These are phyloP conservation scores for Ambrosiella cleistominuta DNA, from an alignment of 2,329 filamentous ascomycete genomes.

Conservation along the genomic window DNA sequence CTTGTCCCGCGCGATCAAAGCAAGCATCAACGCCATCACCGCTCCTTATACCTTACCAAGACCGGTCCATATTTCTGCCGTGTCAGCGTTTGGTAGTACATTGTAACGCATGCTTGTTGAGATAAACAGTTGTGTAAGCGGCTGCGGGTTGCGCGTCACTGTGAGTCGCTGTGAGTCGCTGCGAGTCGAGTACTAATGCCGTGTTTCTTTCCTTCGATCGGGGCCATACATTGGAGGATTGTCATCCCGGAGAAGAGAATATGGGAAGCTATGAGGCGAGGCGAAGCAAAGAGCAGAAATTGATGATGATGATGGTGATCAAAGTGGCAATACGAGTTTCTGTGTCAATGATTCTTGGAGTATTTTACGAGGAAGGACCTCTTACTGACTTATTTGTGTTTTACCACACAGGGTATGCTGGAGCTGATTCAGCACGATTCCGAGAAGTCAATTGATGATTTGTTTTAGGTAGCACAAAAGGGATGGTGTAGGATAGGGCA, in stretches of 20 bases:
- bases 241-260: too few species aligned
- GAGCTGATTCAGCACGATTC: constrained; percentile 86
- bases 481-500: not conserved
- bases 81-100: too few species aligned
- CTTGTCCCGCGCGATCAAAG: not conserved
- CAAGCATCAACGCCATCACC: not conserved
- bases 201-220: not conserved
- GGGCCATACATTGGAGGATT: too few species aligned
- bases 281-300: too few species aligned
- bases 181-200: not conserved
- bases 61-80: too few species aligned
- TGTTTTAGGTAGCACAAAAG: constrained; percentile 37
- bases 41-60: not conserved
- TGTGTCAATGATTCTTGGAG: too few species aligned
- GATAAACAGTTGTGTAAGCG: too few species aligned
- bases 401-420: constrained; percentile 58
- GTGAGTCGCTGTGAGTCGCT: not conserved
- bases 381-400: not conserved
- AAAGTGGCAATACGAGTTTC: too few species aligned
- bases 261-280: too few species aligned
- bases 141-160: not conserved
- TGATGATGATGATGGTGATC: too few species aligned
- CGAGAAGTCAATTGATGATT: constrained; percentile 75
- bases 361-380: too few species aligned
- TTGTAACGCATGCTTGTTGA: too few species aligned